Evolutionary conservation across 2,329 filamentous ascomycete genomes (phyloP), one percentile per base, ranked within the genome.

Genomic region (Trematosphaeria pertusa): DNA sequence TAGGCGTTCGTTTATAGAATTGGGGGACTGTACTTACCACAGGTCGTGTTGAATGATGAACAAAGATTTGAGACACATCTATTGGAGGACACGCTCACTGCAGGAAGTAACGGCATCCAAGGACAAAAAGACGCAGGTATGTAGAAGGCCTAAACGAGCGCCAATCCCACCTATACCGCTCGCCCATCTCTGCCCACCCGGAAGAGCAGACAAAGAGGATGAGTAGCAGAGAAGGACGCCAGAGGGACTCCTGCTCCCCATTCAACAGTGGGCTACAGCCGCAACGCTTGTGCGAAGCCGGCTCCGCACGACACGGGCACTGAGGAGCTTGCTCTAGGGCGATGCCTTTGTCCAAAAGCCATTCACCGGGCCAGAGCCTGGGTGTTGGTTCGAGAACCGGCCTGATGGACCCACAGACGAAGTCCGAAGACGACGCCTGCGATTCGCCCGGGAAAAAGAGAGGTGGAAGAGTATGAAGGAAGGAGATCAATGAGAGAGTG

Each of bases 301-400:
- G 33, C 41, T 43, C 33, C 17, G 24, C 30, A 20, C 49, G 31
- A 41, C 42, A 39, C 15, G 24, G 24, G 24, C 12, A 28, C 24
- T 28, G 36, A 41, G 43, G 35, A 49, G 48, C 40, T 67, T 62
- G 19, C 43, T 71, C 46, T 71, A 19, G 67, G 65, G 62, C 54
- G 54, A 52, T 63, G 67, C 67, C 67, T 71, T 71, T 71, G 65
- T 58, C 46, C 62, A 69, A 50, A 58, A 67, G 58, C 56, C 57
- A 67, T 60, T 31, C 54, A 62, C 56, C 62, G 18, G 38, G 38
- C 31, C 41, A 40, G 17, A 36, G 18, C 22, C 19, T 28, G 30
- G 37, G 28, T 53, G 54, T 58, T 56, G 54, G 15, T 46, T 46
- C 54, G 50, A 49, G 37, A n/a, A 37, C 57, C 58, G 43, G 49